These are phyloP conservation scores for Cystobasidium ongulense DNA, from an alignment of 768 basidiomycete genomes.

Conservation along the genomic window DNA sequence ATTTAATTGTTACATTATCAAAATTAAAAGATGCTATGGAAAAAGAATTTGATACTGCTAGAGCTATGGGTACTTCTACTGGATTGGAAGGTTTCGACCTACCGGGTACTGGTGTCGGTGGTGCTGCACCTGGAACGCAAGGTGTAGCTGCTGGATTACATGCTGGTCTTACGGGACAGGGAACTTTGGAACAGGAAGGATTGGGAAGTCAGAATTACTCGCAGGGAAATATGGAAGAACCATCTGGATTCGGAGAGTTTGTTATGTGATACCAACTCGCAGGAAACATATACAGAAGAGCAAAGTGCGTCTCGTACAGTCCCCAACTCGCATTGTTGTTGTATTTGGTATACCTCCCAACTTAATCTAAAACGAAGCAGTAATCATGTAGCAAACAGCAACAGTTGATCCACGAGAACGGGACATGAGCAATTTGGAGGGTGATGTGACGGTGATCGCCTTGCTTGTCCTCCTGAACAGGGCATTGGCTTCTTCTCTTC, in stretches of 20 bases:
- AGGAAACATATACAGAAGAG: too few species aligned
- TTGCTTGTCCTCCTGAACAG: too few species aligned
- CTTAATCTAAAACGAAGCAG: too few species aligned
- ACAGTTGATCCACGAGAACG: too few species aligned
- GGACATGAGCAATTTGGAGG: too few species aligned
- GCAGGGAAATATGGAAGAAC: background rate
- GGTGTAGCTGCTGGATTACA: background rate
- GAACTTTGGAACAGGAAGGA: background rate
- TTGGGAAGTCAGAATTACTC: background rate
- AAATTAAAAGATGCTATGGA: slow-evolving; percentile 45
- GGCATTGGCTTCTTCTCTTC: too few species aligned
- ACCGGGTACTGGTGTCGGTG: background rate
- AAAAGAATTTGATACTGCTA: slow-evolving; percentile 42
- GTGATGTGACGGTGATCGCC: too few species aligned
- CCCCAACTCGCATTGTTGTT: too few species aligned
- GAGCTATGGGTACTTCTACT: slow-evolving; percentile 26
- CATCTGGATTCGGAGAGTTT: background rate
- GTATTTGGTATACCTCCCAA: too few species aligned
- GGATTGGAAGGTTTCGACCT: background rate
- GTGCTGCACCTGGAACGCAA: background rate
- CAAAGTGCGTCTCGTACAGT: too few species aligned
- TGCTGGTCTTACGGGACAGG: background rate
- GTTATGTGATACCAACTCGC: background rate
- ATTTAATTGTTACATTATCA: slow-evolving; percentile 61
- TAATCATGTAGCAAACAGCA: too few species aligned